Evolutionary conservation across 116 monocot species (phyloP).

Genomic region (Trichopus zeylanicus): DNA sequence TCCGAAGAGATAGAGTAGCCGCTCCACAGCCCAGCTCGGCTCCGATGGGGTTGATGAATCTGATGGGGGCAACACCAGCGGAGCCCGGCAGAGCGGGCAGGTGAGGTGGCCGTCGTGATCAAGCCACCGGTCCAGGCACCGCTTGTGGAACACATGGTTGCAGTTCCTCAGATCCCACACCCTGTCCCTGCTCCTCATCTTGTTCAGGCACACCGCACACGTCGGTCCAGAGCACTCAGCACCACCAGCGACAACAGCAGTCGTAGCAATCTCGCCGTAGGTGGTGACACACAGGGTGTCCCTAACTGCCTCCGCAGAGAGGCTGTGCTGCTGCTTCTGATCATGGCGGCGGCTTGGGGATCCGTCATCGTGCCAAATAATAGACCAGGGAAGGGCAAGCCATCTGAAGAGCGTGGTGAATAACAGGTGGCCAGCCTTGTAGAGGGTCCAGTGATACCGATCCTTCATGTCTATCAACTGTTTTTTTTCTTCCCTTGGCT

Average conservation of each 20-base stretch:
- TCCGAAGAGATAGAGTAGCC: conserved; percentile 44
- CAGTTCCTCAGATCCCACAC: conserved; percentile 63
- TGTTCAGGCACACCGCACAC: conserved; percentile 53
- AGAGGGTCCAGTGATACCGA: background rate
- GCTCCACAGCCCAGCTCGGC: conserved; percentile 57
- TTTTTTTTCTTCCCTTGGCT: too few relatives aligned
- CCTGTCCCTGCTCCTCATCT: conserved; percentile 20
- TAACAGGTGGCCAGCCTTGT: background rate
- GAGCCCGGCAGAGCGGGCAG: conserved; percentile 51
- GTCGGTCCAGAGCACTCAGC: conserved; percentile 8
- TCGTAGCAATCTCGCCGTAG: conserved; percentile 18
- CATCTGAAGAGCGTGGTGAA: background rate
- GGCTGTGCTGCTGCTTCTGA: background rate
- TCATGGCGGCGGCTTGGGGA: background rate
- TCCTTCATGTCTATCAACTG: background rate
- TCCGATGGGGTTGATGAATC: background rate
- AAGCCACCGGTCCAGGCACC: conserved; percentile 51
- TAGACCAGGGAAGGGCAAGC: background rate
- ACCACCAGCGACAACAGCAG: background rate
- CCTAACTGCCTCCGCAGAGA: conserved; percentile 8
- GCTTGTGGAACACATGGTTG: conserved; percentile 46
- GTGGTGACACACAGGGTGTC: conserved; percentile 17
- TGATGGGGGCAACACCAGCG: conserved; percentile 6
- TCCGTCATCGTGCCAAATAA: background rate
- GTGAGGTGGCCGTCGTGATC: conserved; percentile 49